Conservation (phyloP, 2,329 filamentous ascomycete species). For the Zasmidium cellare region DNA sequence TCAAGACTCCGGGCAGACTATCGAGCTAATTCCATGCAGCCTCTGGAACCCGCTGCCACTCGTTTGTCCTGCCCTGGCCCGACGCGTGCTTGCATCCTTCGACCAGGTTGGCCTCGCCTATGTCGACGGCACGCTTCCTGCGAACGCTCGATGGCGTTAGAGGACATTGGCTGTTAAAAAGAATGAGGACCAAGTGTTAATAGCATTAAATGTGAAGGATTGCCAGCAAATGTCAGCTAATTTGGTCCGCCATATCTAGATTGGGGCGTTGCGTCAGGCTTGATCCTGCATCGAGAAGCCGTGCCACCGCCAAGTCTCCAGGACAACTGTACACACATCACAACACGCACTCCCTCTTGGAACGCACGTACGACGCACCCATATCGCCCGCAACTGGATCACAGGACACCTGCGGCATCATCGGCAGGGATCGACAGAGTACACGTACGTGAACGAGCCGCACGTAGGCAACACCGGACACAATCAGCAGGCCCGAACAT, state of each 20-base stretch:
- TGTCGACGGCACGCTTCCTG: neutral
- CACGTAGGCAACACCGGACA: neutral
- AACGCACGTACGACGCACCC: neutral
- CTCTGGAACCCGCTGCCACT: neutral
- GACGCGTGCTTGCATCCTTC: neutral
- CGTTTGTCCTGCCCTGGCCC: neutral
- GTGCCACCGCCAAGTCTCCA: neutral
- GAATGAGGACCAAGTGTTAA: neutral
- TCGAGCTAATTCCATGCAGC: conserved; percentile 3
- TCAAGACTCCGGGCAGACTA: conserved; percentile 6
- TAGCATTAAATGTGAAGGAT: neutral
- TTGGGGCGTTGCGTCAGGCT: neutral
- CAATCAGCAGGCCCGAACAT: neutral
- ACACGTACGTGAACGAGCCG: neutral
- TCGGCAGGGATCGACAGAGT: neutral
- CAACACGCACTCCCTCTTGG: neutral
- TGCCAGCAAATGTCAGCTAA: neutral
- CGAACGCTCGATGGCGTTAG: neutral
- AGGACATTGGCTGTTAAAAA: neutral
- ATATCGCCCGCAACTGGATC: neutral
- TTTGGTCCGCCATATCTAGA: neutral
- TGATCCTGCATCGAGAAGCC: neutral
- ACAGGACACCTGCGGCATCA: neutral
- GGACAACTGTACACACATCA: neutral
- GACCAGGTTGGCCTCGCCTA: neutral